A percentile compares a stretch with the other conserved stretches of the same genome.
Evolutionary conservation across 2,329 filamentous ascomycete genomes (phyloP).

Genomic region (Talaromyces sp.): DNA sequence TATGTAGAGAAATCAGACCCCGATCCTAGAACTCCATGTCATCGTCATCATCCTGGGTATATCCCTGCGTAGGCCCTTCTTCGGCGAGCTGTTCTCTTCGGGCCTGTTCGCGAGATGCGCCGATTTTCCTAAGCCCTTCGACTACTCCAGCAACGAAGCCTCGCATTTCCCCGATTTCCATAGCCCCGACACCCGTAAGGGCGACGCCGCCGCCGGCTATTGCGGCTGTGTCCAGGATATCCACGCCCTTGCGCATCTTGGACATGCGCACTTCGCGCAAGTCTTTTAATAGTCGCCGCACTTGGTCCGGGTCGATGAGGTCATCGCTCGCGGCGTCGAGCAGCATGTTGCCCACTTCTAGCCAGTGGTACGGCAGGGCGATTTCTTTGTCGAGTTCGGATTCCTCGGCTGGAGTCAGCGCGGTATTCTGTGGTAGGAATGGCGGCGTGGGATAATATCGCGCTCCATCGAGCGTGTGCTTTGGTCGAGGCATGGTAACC

Average conservation of each 20-base stretch:
- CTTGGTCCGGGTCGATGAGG: conserved; percentile 66
- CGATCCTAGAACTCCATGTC: conserved; percentile 51
- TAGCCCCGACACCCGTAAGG: conserved; percentile 77
- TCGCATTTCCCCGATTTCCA: conserved; percentile 86
- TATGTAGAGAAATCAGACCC: neutral
- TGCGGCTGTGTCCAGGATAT: conserved; percentile 57
- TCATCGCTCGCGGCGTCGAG: conserved; percentile 83
- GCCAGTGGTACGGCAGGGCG: conserved; percentile 84
- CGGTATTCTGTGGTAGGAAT: conserved; percentile 72
- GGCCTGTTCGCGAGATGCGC: conserved; percentile 71
- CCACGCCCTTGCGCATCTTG: conserved; percentile 75
- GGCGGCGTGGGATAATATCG: conserved; percentile 58
- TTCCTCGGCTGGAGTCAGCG: conserved; percentile 56
- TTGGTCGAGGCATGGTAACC: conserved; percentile 20
- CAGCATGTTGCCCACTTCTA: conserved; percentile 83
- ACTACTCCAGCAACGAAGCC: conserved; percentile 81
- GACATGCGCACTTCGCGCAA: conserved; percentile 82
- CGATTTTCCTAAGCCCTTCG: conserved; percentile 79
- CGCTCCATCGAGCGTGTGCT: conserved; percentile 36
- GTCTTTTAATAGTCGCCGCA: conserved; percentile 72
- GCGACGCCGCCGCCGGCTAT: conserved; percentile 61
- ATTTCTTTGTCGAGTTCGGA: conserved; percentile 29
- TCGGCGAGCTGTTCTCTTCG: conserved; percentile 73
- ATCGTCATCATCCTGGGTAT: conserved; percentile 43
- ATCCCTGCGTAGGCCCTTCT: conserved; percentile 51